These are phyloP conservation scores for Macroventuria anomochaeta DNA, from an alignment of 2,329 filamentous ascomycete genomes.

Conservation along the genomic window DNA sequence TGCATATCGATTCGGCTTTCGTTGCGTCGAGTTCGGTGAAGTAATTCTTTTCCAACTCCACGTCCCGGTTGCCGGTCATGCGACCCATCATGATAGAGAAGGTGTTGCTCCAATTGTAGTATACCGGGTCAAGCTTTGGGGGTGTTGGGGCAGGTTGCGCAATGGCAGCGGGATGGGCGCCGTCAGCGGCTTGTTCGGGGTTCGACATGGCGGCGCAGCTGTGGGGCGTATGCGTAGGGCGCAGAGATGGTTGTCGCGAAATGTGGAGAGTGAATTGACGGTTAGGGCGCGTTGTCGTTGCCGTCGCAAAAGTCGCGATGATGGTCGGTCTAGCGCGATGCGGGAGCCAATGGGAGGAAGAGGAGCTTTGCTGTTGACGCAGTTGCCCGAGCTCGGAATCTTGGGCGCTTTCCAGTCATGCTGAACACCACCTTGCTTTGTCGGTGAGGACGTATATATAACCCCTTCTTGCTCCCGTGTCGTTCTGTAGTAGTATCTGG, in stretches of 20 bases:
- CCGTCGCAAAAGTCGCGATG: constrained; percentile 30
- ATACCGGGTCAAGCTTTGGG: constrained; percentile 44
- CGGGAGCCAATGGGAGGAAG: constrained; percentile 32
- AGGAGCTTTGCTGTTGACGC: constrained; percentile 5
- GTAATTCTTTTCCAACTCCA: constrained; percentile 62
- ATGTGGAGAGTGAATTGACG: background rate
- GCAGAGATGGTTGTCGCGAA: background rate
- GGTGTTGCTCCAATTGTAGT: constrained; percentile 77
- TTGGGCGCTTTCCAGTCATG: constrained; percentile 28
- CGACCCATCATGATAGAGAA: constrained; percentile 80
- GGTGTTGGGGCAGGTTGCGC: constrained; percentile 23
- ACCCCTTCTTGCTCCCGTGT: background rate
- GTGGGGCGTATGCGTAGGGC: background rate
- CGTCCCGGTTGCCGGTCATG: constrained; percentile 41
- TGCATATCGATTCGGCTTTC: constrained; percentile 80
- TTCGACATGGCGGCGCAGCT: constrained; percentile 30
- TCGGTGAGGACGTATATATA: constrained; percentile 1
- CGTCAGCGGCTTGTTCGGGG: constrained; percentile 36
- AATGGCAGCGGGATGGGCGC: constrained; percentile 33
- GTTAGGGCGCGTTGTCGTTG: constrained; percentile 23
- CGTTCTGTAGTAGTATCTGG: background rate
- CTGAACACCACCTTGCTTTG: constrained; percentile 9
- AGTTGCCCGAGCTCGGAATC: constrained; percentile 25
- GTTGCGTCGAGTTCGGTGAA: constrained; percentile 76
- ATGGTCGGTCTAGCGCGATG: constrained; percentile 10